Conservation (phyloP, 805 yeast genomes). For the Metschnikowia peoriensis region DNA sequence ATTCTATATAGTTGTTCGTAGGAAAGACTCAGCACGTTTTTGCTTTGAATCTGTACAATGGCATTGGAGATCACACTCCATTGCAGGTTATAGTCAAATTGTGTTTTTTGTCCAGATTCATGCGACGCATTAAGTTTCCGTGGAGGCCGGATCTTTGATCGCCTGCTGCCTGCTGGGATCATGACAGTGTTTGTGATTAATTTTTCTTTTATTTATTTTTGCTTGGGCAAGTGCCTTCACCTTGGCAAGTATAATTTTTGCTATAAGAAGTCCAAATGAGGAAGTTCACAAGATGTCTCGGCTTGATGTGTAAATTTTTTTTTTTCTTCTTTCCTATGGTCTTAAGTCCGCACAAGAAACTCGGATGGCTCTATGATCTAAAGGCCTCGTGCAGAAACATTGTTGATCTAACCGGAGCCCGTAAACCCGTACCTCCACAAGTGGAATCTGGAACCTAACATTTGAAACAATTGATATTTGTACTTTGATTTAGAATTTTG, state of each 20-base stretch:
- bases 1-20: constrained; percentile 81
- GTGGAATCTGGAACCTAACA: background rate
- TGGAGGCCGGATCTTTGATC: constrained; percentile 68
- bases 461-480: background rate
- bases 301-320: background rate
- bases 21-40: constrained; percentile 70
- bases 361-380: background rate
- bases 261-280: too few species aligned
- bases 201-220: background rate
- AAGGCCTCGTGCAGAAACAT: background rate
- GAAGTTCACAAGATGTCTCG: background rate
- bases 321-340: background rate
- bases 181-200: constrained; percentile 2
- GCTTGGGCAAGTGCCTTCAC: too few species aligned
- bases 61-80: constrained; percentile 71
- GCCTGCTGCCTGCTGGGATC: constrained; percentile 35
- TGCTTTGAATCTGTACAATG: constrained; percentile 64
- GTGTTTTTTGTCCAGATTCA: constrained; percentile 24
- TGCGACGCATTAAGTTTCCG: constrained; percentile 36
- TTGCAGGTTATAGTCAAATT: constrained; percentile 58
- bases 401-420: background rate
- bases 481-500: too few species aligned
- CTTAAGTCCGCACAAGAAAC: background rate
- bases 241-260: too few species aligned
- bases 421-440: background rate